Base-by-base conservation (phyloP, 257 asterid species). In the Cordia subcordata region DNA sequence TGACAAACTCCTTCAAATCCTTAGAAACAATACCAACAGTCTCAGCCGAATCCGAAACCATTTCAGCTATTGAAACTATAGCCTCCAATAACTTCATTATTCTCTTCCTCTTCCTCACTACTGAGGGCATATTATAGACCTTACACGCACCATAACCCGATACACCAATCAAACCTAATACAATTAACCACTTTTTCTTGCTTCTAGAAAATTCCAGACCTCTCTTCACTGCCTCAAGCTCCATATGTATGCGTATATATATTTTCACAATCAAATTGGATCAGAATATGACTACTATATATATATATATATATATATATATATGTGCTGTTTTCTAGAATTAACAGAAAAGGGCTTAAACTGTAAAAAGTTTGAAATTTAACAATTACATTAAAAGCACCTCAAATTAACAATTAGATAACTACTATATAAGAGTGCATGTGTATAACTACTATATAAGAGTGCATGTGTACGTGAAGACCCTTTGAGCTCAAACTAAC, bases 1-100 rank as follows among this genome's bases (percentile, higher is more conserved):
- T 71, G 35, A 92, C 64, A 72, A 92, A 92, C 77, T 82, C 90
- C 78, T 88, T 92, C 62, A 92, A 73, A 81, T 92, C 98, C 80
- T 77, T 82, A 1, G 94, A 79, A 52, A 92, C 80, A 32, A 84
- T 59, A 8, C 78, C 62, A 55, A 92, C 27, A 1, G 90, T 77
- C 68, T 86, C 95, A 5, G 98, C 82, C 0, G 96, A 92, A 63
- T 84, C 93, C 46, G 94, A 79, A 8, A 74, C 81, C 83, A 84
- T 65, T 49, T 92, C 95, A 62, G 90, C 90, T 64, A 92, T 67
- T 32, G 96, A 81, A 40, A 80, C 18, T n/a, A 88, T 71, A 68
- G 94, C 76, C 57, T 80, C 83, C 54, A 88, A 69, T 47, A 88
- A 17, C 47, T 68, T 88, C 58, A 73, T 40, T 15, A 82, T 60